Evolutionary conservation across 169 alveolate genomes (phyloP), one percentile per base, ranked within the genome.

Genomic region (Cryptosporidium baileyi): DNA sequence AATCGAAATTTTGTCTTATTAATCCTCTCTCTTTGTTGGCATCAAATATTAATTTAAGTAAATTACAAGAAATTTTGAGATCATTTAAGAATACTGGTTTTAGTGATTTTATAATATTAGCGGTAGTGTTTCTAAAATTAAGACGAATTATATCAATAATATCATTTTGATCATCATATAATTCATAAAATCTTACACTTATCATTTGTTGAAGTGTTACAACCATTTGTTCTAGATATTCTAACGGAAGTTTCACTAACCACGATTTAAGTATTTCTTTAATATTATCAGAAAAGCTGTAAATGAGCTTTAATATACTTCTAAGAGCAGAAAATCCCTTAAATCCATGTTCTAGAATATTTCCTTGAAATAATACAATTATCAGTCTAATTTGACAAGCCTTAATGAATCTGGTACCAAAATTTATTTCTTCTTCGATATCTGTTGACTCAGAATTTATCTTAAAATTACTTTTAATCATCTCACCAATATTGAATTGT

Each of bases 311-410:
- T 40, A 67, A 11, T 1, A 41, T 51, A 36, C 67, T 32, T 51
- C 82, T 47, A 17, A 67, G 52, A 51, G 67, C 82, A 9, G 82
- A 47, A 32, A 67, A 67, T 1, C 38, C 82, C 13, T 38, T 36
- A 67, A 67, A 67, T 51, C 80, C 63, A 51, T 67, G 65, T 0
- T 67, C 65, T 6, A 67, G 32, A 22, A 67, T 67, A 51, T 47
- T 40, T 0, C 82, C 82, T 34, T 67, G 51, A 26, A 67, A 52
- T 52, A 32, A 47, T 3, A 67, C 54, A 22, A 67, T n/a, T 9
- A 67, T 6, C 13, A 67, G 51, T 67, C 65, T 67, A 4, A 67
- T 13, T 52, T 67, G 82, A 28, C 28, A 67, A 8, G 51, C 38
- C 36, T 13, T 52, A 9, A 52, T 40, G 34, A 67, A 8, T 26